Evolutionary conservation across 768 basidiomycete genomes (phyloP), one percentile per base, ranked within the genome.

Genomic region (Cubamyces lactineus): DNA sequence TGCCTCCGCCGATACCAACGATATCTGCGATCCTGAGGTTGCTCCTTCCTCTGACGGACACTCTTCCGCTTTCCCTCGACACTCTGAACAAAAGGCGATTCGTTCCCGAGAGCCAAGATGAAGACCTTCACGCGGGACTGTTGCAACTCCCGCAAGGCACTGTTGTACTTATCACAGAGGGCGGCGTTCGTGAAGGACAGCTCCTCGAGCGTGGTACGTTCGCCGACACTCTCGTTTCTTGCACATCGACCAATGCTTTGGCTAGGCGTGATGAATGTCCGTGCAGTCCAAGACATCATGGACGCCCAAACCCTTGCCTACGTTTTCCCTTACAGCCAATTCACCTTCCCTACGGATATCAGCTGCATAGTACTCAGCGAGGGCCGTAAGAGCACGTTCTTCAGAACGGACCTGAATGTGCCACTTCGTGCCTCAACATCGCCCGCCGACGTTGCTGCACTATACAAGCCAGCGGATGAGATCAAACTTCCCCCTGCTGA

Each of bases 311-410:
- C 83, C 0, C 74, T 93, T 28, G 81, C 86, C 23, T 94, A 94
- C 69, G 72, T 80, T 38, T 94, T 92, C 69, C 92, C 92, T 1
- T 94, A 84, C 72, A 89, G 86, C 70, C 79, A 71, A 59, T 93
- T 88, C 71, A 73, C 80, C 8, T 93, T 94, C 67, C 79, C 85
- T 19, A 92, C 90, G 0, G 90, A 92, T 66, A 73, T 90, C n/a
- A 79, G 74, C n/a, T 84, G 87, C 61, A 64, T 94, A 19, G 73
- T 89, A 0, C 73, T 88, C 11, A 79, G 81, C 42, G 81, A 87
- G 60, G 89, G 91, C 30, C 78, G 78, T 61, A 86, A 84, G 73
- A 91, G 89, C 66, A 77, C 87, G 1, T 87, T 94, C 69, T 88
- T 92, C 72, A 80, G 85, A 89, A 89, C 89, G 1, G 78, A 83